Conservation (phyloP, 2,329 filamentous ascomycete species). For the Metarhizium anisopliae region DNA sequence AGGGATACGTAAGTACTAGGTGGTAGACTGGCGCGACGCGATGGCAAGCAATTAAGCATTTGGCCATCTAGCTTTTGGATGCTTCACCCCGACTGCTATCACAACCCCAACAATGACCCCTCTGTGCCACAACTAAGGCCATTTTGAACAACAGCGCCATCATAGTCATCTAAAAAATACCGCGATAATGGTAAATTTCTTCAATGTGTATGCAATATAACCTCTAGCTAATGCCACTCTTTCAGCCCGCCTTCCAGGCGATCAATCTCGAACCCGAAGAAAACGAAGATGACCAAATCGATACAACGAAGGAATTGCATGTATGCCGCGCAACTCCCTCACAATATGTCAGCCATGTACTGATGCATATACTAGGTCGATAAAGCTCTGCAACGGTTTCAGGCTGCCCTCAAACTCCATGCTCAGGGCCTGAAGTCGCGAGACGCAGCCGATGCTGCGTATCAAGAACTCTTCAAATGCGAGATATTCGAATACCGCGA, state of each 20-base stretch:
- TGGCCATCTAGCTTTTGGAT: not conserved
- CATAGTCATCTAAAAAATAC: not conserved
- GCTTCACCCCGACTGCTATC: not conserved
- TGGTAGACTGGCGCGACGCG: not conserved
- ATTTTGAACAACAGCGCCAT: not conserved
- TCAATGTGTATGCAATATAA: not conserved
- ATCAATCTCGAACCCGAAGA: conserved; percentile 94
- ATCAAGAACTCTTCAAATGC: conserved; percentile 75
- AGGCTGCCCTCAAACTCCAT: conserved; percentile 82
- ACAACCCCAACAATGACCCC: not conserved
- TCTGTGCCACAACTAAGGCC: not conserved
- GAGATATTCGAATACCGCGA: conserved; percentile 93
- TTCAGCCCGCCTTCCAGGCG: conserved; percentile 64
- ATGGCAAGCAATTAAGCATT: not conserved
- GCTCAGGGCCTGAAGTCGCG: conserved; percentile 74
- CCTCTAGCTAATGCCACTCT: not conserved
- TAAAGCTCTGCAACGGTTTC: conserved; percentile 90
- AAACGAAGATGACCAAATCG: conserved; percentile 80
- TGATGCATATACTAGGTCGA: conserved; percentile 54
- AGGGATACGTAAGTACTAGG: not conserved
- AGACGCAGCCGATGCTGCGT: conserved; percentile 69
- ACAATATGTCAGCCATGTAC: not conserved
- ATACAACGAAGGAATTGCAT: conserved; percentile 91
- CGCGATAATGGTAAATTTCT: not conserved
- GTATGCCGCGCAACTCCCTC: conserved; percentile 24